Conservation (phyloP, 2,329 filamentous ascomycete genomes). For the Beauveria bassiana region DNA sequence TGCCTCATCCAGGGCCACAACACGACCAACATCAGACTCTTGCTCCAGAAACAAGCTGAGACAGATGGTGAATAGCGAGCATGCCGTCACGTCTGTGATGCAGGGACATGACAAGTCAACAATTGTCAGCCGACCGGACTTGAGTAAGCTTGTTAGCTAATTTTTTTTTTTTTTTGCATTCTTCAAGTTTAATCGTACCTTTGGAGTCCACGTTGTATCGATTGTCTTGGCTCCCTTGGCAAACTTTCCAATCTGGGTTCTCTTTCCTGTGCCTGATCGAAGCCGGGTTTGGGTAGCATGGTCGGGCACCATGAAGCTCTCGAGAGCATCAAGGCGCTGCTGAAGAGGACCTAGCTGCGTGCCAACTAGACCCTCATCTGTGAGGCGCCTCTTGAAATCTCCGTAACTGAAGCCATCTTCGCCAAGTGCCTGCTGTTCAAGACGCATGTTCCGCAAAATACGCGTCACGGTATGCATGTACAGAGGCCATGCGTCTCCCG, state of each 20-base stretch:
- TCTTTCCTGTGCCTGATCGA: not conserved
- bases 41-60: conserved; percentile 55
- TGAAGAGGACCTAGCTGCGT: conserved; percentile 48
- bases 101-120: conserved; percentile 65
- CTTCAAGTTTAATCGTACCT: not conserved
- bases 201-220: conserved; percentile 7
- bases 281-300: not conserved
- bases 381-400: conserved; percentile 31
- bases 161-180: not conserved
- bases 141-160: not conserved
- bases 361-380: conserved; percentile 16
- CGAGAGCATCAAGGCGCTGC: conserved; percentile 53
- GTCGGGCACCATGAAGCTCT: conserved; percentile 48
- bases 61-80: conserved; percentile 62
- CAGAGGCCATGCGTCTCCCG: conserved; percentile 38
- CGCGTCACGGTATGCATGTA: conserved; percentile 50
- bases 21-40: conserved; percentile 37
- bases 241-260: not conserved
- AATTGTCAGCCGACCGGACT: conserved; percentile 51
- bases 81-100: conserved; percentile 55
- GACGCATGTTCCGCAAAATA: conserved; percentile 49
- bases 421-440: conserved; percentile 30
- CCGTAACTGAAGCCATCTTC: conserved; percentile 39
- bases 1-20: conserved; percentile 65
- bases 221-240: not conserved